These are phyloP conservation scores for Odontarrhena argentea DNA, from an alignment of 345 rosid species.

Conservation along the genomic window DNA sequence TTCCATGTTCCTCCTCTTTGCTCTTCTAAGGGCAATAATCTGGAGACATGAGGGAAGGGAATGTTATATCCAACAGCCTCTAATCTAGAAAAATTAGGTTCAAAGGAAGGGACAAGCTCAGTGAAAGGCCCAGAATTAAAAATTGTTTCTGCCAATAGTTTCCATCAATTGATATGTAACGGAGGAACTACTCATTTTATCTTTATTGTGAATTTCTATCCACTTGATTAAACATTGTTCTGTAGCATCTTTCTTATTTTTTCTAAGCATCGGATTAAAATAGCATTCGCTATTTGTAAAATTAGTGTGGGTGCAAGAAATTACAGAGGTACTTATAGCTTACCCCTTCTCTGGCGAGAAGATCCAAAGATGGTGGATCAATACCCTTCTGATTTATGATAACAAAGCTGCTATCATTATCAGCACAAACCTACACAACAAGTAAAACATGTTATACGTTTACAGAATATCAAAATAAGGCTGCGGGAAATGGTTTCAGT, in stretches of 20 bases:
- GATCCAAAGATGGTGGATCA: constrained; percentile 90
- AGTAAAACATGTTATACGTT: background rate
- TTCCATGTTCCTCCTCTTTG: constrained; percentile 98
- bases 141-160: background rate
- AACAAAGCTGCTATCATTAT: constrained; percentile 68
- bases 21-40: constrained; percentile 97
- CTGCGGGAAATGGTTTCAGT: background rate
- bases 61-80: background rate
- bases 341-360: constrained; percentile 95
- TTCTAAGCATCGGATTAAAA: background rate
- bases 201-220: background rate
- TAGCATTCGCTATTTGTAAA: background rate
- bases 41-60: constrained; percentile 30
- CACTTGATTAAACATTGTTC: background rate
- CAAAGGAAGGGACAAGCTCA: constrained; percentile 1
- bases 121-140: background rate
- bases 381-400: constrained; percentile 95
- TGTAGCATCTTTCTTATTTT: background rate
- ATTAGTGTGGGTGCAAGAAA: background rate
- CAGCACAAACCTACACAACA: constrained; percentile 77
- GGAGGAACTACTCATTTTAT: background rate
- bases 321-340: constrained; percentile 29
- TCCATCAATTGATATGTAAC: background rate
- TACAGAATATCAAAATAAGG: background rate
- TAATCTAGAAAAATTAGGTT: background rate